Percentiles rank a stretch among this genome's conserved stretches.
phyloP scores from a whole-genome alignment of 805 yeast genomes.

The Barnettozyma sp. region DNA sequence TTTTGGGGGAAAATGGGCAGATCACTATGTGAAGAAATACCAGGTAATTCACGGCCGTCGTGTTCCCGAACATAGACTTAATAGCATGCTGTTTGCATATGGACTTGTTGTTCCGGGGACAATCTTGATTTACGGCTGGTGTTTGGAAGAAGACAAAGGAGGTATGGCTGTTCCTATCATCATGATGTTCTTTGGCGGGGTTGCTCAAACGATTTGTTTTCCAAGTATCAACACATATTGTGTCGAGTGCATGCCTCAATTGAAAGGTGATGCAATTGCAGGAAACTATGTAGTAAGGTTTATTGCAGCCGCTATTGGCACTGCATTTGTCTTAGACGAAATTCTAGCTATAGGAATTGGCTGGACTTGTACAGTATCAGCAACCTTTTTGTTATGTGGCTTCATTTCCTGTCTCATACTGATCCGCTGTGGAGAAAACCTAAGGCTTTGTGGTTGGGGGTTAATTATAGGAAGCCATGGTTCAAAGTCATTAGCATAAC shows the following conservation, averaged over 20 bases:
- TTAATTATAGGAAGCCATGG: too few species aligned
- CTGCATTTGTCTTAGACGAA: constrained; percentile 42
- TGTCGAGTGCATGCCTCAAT: constrained; percentile 49
- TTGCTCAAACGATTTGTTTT: constrained; percentile 45
- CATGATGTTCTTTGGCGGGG: constrained; percentile 40
- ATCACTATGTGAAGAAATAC: constrained; percentile 38
- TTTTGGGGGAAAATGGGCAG: constrained; percentile 49
- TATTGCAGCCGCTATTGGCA: constrained; percentile 43
- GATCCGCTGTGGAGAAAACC: constrained; percentile 6
- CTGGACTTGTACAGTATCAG: constrained; percentile 49
- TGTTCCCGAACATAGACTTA: constrained; percentile 46
- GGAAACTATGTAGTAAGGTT: constrained; percentile 46
- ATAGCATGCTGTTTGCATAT: constrained; percentile 32
- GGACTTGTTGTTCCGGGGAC: constrained; percentile 39
- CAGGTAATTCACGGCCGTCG: constrained; percentile 32
- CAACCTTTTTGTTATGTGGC: constrained; percentile 29
- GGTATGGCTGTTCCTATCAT: constrained; percentile 51
- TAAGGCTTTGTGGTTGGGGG: constrained; percentile 1
- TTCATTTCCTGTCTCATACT: constrained; percentile 3
- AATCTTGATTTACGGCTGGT: constrained; percentile 49
- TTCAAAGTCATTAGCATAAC: too few species aligned
- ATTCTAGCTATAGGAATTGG: constrained; percentile 47
- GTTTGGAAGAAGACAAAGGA: constrained; percentile 40
- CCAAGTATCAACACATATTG: constrained; percentile 52
- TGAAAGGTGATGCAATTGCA: constrained; percentile 50